A percentile compares a stretch with the other conserved stretches of the same genome.
These are phyloP conservation scores for Datisca glomerata DNA, from an alignment of 306 rosid species.

Conservation along the genomic window DNA sequence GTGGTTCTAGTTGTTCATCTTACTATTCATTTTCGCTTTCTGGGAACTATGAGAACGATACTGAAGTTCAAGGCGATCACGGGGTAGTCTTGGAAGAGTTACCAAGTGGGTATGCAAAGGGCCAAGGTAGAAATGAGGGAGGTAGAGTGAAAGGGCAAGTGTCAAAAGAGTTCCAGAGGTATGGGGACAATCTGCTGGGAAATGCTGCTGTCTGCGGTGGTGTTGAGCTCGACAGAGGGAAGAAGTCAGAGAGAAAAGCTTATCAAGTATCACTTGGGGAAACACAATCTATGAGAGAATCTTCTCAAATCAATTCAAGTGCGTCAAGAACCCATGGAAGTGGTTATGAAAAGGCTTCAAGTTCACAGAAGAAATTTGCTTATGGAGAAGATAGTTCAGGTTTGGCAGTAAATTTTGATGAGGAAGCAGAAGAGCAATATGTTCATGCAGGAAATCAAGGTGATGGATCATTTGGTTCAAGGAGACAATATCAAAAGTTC, in stretches of 20 bases:
- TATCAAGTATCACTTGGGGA: constrained; percentile 24
- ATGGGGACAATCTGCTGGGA: constrained; percentile 16
- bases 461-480: constrained; percentile 16
- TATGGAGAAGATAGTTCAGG: constrained; percentile 32
- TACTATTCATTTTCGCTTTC: constrained; percentile 61
- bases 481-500: constrained; percentile 25
- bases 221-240: constrained; percentile 46
- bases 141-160: constrained; percentile 19
- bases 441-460: constrained; percentile 26
- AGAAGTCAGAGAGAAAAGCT: constrained; percentile 56
- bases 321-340: constrained; percentile 23
- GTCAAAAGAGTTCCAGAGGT: constrained; percentile 25
- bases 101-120: constrained; percentile 27
- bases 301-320: constrained; percentile 25
- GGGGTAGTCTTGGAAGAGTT: constrained; percentile 31
- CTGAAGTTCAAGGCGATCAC: constrained; percentile 42
- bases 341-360: constrained; percentile 27
- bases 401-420: constrained; percentile 16
- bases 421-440: constrained; percentile 26
- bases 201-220: constrained; percentile 18
- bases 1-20: constrained; percentile 72
- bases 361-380: constrained; percentile 30
- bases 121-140: constrained; percentile 18
- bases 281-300: constrained; percentile 23
- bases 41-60: constrained; percentile 51